A percentile compares a stretch with the other conserved stretches of the same genome.
Evolutionary conservation across 1,139 yeast genomes (phyloP).

Genomic region (Geotrichum cucujoidarum): DNA sequence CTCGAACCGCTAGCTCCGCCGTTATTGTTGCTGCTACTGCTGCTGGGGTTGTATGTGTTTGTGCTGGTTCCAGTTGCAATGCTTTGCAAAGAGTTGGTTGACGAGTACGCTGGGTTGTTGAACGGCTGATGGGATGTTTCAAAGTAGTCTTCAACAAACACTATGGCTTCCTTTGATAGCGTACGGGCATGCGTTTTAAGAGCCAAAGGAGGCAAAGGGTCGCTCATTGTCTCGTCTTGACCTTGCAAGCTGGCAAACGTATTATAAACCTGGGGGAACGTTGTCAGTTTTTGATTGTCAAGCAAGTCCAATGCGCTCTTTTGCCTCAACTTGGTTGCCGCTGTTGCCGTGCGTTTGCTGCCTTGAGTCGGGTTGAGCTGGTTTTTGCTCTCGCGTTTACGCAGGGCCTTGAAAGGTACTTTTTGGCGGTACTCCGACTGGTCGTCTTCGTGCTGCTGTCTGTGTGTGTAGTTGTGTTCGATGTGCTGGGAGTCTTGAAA

Average conservation of each 20-base stretch:
- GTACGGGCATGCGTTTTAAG: neutral
- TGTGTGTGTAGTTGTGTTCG: too few species aligned
- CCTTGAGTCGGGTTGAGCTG: neutral
- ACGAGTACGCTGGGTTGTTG: neutral
- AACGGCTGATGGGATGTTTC: too few species aligned
- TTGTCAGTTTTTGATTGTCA: conserved; percentile 12
- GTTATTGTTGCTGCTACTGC: too few species aligned
- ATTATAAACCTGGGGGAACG: conserved; percentile 17
- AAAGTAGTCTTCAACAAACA: conserved; percentile 17
- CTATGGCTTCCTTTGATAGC: conserved; percentile 6
- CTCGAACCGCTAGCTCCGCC: neutral
- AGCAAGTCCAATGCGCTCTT: conserved; percentile 11
- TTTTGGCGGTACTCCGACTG: neutral
- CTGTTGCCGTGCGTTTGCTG: conserved; percentile 2
- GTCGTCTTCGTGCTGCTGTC: too few species aligned
- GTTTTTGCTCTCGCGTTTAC: conserved; percentile 1
- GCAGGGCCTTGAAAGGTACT: neutral
- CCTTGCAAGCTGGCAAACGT: conserved; percentile 2
- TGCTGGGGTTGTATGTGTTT: neutral
- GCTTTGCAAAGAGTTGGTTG: neutral
- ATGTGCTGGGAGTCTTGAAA: neutral
- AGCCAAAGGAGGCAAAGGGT: neutral
- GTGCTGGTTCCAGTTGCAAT: neutral
- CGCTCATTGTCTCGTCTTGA: conserved; percentile 3
- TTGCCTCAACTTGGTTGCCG: too few species aligned